These are phyloP conservation scores for Ceratocystiopsis minuta DNA, from an alignment of 2,329 filamentous ascomycete genomes.

Conservation along the genomic window DNA sequence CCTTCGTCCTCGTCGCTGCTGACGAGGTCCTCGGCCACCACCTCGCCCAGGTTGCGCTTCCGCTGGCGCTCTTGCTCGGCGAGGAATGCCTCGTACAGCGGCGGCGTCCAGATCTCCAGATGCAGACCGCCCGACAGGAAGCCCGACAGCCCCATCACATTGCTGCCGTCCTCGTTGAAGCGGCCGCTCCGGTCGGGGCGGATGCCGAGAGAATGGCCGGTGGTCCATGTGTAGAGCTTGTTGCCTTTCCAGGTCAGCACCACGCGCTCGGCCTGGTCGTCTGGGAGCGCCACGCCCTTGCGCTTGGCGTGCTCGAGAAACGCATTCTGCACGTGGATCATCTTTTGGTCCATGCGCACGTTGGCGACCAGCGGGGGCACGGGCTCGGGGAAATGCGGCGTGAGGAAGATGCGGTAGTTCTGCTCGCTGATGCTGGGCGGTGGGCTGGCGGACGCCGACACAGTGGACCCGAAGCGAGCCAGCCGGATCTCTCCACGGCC, in stretches of 20 bases:
- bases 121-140: slow-evolving; percentile 40
- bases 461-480: neutral
- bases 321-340: slow-evolving; percentile 47
- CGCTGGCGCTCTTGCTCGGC: slow-evolving; percentile 29
- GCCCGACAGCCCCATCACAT: slow-evolving; percentile 23
- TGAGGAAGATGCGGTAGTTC: slow-evolving; percentile 36
- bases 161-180: slow-evolving; percentile 20
- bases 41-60: slow-evolving; percentile 23
- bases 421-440: slow-evolving; percentile 10
- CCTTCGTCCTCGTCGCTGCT: slow-evolving; percentile 15
- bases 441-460: neutral
- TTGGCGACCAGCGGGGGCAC: slow-evolving; percentile 34
- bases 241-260: slow-evolving; percentile 66
- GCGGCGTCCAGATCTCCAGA: slow-evolving; percentile 59
- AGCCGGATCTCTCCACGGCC: too few species aligned
- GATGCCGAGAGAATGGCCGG: slow-evolving; percentile 50
- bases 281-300: slow-evolving; percentile 18
- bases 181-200: slow-evolving; percentile 24
- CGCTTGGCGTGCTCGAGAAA: slow-evolving; percentile 51
- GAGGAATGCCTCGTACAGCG: slow-evolving; percentile 33
- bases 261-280: slow-evolving; percentile 38
- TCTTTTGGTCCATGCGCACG: slow-evolving; percentile 46
- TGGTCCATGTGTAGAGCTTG: slow-evolving; percentile 59
- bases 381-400: slow-evolving; percentile 37
- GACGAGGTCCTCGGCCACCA: slow-evolving; percentile 8